Evolutionary conservation across 73 alveolate species (phyloP).

Genomic region (Symbiodinium pilosum): DNA sequence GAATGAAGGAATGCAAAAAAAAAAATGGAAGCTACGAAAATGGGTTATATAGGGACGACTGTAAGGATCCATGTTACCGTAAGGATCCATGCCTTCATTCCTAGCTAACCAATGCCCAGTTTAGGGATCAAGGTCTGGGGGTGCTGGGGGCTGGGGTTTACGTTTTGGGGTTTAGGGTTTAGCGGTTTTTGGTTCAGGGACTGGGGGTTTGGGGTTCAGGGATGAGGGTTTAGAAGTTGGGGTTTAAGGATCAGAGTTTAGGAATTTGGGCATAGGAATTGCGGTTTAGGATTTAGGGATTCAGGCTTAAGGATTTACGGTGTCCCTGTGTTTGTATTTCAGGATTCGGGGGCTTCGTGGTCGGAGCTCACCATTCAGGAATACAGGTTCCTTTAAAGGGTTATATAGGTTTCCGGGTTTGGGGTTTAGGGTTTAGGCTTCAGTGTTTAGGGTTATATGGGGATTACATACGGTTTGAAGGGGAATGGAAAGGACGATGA

Average conservation of each 20-base stretch:
- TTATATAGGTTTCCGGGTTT: background rate
- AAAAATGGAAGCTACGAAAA: no score
- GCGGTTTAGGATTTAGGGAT: background rate
- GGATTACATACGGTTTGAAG: no score
- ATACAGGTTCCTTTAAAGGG: background rate
- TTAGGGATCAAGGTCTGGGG: background rate
- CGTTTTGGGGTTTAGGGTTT: background rate
- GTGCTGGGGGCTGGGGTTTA: background rate
- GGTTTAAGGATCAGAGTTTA: background rate
- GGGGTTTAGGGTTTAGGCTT: background rate
- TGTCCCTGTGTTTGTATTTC: background rate
- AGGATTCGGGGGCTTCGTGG: background rate
- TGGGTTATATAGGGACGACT: no score
- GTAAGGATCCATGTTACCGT: background rate
- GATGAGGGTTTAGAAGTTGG: background rate
- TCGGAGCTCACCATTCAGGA: background rate
- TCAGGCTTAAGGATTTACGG: background rate
- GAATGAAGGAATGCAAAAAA: no score
- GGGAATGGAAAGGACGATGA: no score
- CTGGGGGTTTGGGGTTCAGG: background rate
- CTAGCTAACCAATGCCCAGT: background rate
- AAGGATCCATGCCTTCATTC: no score
- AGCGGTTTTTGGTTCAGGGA: background rate
- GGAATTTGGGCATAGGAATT: background rate
- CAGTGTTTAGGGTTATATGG: background rate